Conservation (phyloP, 352 stramenopile genomes). For the Thalassiosira livingstoniorum region DNA sequence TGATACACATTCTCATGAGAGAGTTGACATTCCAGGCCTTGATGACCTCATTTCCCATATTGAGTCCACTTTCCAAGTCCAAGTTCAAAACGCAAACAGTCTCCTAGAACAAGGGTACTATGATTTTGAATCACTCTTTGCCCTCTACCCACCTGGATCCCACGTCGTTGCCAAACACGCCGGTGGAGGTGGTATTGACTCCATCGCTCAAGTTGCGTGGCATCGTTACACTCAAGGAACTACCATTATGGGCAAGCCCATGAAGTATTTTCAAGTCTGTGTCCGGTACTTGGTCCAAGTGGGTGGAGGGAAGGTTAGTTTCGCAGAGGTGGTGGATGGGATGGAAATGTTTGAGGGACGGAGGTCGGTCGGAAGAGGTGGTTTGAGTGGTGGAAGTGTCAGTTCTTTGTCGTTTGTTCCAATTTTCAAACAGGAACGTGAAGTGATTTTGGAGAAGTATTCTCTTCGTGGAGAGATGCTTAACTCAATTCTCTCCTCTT, state of each 20-base stretch:
- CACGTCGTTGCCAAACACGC: conserved; percentile 66
- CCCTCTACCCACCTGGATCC: conserved; percentile 61
- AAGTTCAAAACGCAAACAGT: conserved; percentile 34
- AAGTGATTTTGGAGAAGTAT: conserved; percentile 37
- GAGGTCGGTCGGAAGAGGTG: conserved; percentile 17
- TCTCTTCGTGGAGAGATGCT: conserved; percentile 60
- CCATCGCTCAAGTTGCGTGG: conserved; percentile 67
- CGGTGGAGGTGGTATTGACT: conserved; percentile 60
- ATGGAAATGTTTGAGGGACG: conserved; percentile 72
- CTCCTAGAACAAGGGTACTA: conserved; percentile 56
- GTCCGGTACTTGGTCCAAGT: conserved; percentile 67
- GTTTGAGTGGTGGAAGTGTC: conserved; percentile 2
- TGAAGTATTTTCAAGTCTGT: conserved; percentile 72
- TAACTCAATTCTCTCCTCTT: conserved; percentile 40
- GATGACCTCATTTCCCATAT: conserved; percentile 63
- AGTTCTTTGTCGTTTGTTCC: conserved; percentile 64
- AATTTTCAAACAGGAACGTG: conserved; percentile 34
- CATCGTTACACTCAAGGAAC: conserved; percentile 66
- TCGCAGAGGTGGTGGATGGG: conserved; percentile 69
- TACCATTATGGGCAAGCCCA: conserved; percentile 61
- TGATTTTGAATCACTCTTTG: conserved; percentile 69
- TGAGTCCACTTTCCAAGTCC: conserved; percentile 39
- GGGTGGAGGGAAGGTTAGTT: conserved; percentile 46
- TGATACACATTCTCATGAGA: not conserved
- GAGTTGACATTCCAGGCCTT: conserved; percentile 63